Conservation (phyloP, 2,329 filamentous ascomycete species). For the Verticillium albo-atrum region DNA sequence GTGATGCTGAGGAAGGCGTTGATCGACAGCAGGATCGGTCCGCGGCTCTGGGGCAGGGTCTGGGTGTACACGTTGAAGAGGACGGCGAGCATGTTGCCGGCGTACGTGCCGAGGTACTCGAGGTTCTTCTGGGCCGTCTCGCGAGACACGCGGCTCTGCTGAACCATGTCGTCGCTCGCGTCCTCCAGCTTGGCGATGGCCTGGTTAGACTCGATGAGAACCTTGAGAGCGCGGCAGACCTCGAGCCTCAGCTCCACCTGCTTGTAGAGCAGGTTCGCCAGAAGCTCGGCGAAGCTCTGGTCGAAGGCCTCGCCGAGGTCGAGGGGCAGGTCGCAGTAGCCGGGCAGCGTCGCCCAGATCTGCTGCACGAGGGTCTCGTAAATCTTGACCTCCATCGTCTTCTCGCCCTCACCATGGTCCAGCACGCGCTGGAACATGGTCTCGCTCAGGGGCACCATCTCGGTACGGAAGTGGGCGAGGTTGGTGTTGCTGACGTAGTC, state of each 20-base stretch:
- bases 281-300: constrained; percentile 80
- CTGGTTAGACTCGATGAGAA: constrained; percentile 87
- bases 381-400: constrained; percentile 95
- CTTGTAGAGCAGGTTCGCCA: constrained; percentile 89
- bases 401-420: constrained; percentile 75
- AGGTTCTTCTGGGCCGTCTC: constrained; percentile 74
- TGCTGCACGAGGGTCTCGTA: constrained; percentile 96
- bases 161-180: constrained; percentile 62
- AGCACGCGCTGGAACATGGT: constrained; percentile 84
- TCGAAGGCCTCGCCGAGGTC: constrained; percentile 77
- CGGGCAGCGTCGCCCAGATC: constrained; percentile 89
- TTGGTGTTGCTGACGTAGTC: constrained; percentile 88
- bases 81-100: constrained; percentile 87
- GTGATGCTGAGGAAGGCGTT: constrained; percentile 92
- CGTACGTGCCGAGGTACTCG: constrained; percentile 71
- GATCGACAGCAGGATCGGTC: constrained; percentile 88
- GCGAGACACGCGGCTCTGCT: constrained; percentile 75
- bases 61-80: constrained; percentile 99
- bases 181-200: constrained; percentile 67
- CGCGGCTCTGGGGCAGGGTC: constrained; percentile 87
- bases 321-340: constrained; percentile 89
- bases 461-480: constrained; percentile 76
- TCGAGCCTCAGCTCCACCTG: constrained; percentile 84
- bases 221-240: constrained; percentile 81
- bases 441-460: constrained; percentile 87